These are phyloP conservation scores for Oidium heveae DNA, from an alignment of 2,329 filamentous ascomycete species.

Conservation along the genomic window DNA sequence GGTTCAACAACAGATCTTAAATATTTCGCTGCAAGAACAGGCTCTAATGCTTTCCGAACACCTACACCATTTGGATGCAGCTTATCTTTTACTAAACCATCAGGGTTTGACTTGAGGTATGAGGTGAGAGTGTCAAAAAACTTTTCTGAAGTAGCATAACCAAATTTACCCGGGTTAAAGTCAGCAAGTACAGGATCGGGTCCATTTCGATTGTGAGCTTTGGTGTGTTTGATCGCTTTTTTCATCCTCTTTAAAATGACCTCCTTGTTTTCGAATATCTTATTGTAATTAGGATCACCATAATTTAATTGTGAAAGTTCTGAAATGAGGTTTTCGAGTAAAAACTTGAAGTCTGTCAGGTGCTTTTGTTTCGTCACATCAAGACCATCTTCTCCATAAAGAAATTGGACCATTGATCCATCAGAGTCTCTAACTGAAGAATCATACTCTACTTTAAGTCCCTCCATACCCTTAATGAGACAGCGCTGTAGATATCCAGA, in stretches of 20 bases:
- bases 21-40: constrained; percentile 77
- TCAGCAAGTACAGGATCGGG: constrained; percentile 47
- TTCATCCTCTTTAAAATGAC: constrained; percentile 47
- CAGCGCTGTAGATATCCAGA: constrained; percentile 93
- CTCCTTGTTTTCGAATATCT: constrained; percentile 39
- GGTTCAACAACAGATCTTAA: constrained; percentile 78
- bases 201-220: constrained; percentile 25
- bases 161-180: constrained; percentile 51
- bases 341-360: constrained; percentile 69
- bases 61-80: constrained; percentile 14
- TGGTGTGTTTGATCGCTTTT: constrained; percentile 49
- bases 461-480: constrained; percentile 97
- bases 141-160: constrained; percentile 71
- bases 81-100: constrained; percentile 29
- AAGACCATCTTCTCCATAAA: constrained; percentile 89
- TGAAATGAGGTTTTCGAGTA: constrained; percentile 64
- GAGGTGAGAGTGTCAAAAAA: constrained; percentile 49
- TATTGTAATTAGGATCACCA: constrained; percentile 23
- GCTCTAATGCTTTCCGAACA: constrained; percentile 27
- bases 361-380: constrained; percentile 91
- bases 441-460: constrained; percentile 75
- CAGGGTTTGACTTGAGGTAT: constrained; percentile 57
- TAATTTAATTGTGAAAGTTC: constrained; percentile 55
- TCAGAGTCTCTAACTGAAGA: constrained; percentile 85
- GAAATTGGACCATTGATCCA: constrained; percentile 76